A percentile compares a stretch with the other conserved stretches of the same genome.
These are phyloP conservation scores for Pichia sp. DNA, from an alignment of 1,139 yeast species.

Conservation along the genomic window DNA sequence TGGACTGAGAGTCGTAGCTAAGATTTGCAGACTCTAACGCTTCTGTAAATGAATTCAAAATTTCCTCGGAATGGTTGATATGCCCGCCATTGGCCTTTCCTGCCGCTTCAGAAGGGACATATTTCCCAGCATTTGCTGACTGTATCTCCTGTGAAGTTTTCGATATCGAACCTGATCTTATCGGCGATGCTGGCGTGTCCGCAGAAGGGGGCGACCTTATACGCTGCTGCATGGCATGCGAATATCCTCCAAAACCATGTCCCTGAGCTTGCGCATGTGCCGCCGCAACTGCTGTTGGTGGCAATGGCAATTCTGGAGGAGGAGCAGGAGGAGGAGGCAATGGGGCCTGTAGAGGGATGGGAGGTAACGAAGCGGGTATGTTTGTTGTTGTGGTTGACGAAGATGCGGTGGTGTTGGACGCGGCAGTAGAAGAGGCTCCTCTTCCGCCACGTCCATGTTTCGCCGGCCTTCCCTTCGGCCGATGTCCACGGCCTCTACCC, in stretches of 20 bases:
- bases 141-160: neutral
- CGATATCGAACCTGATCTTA: neutral
- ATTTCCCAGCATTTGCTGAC: neutral
- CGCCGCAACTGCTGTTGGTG: neutral
- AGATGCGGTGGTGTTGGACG: neutral
- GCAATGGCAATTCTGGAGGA: neutral
- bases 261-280: neutral
- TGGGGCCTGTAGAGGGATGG: neutral
- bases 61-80: neutral
- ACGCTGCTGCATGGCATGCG: neutral
- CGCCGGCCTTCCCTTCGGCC: slow-evolving; percentile 4
- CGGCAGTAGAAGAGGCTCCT: neutral
- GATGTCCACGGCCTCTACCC: slow-evolving; percentile 1
- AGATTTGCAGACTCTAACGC: neutral
- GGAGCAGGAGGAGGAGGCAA: neutral
- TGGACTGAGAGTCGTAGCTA: neutral
- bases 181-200: neutral
- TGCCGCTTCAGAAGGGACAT: neutral
- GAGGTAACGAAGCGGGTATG: slow-evolving; percentile 7
- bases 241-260: neutral
- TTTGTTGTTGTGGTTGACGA: neutral
- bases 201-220: neutral
- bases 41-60: neutral
- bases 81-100: neutral
- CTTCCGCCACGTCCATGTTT: slow-evolving; percentile 4